Evolutionary conservation across 169 alveolate genomes (phyloP).

Genomic region (Plasmodium blacklocki): DNA sequence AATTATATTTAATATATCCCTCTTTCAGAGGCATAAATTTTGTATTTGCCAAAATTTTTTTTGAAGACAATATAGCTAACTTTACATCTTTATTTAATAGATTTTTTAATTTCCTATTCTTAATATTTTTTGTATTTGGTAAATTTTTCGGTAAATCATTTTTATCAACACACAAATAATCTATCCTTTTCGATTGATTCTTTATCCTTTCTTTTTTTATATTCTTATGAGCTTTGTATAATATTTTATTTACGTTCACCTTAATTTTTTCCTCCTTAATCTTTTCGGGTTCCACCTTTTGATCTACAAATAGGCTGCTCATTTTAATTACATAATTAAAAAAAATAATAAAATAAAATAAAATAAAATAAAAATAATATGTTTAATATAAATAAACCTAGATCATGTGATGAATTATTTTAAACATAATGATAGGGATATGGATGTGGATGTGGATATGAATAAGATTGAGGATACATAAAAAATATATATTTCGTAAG

Average conservation of each 20-base stretch:
- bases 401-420: too few species aligned
- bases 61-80: slow-evolving; percentile 48
- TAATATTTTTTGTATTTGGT: slow-evolving; percentile 60
- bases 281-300: slow-evolving; percentile 17
- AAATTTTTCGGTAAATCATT: slow-evolving; percentile 1
- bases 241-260: background rate
- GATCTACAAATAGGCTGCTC: slow-evolving; percentile 4
- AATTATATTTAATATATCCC: slow-evolving; percentile 33
- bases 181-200: background rate
- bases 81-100: slow-evolving; percentile 38
- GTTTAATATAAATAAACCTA: too few species aligned
- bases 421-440: too few species aligned
- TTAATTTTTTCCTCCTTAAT: slow-evolving; percentile 10
- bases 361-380: too few species aligned
- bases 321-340: background rate
- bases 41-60: slow-evolving; percentile 31
- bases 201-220: slow-evolving; percentile 1
- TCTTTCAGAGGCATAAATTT: slow-evolving; percentile 24
- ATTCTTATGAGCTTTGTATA: background rate
- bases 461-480: too few species aligned
- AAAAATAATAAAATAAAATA: too few species aligned
- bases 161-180: slow-evolving; percentile 7
- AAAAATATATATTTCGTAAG: too few species aligned
- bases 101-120: slow-evolving; percentile 34
- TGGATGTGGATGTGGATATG: too few species aligned